Evolutionary conservation across 306 rosid species (phyloP).

Genomic region (Casuarina glauca): DNA sequence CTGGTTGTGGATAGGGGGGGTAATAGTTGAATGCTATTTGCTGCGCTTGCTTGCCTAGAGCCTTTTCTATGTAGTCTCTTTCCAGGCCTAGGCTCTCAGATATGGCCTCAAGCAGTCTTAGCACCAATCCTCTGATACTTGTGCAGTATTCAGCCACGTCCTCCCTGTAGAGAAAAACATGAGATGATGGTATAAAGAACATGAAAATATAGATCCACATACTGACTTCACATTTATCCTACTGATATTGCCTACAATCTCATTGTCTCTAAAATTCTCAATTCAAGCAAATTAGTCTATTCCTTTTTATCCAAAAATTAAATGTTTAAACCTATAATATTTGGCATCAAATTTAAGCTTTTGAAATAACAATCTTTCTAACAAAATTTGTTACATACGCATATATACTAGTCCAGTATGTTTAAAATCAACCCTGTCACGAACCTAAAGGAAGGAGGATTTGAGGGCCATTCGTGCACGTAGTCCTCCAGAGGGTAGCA

Average conservation of each 20-base stretch:
- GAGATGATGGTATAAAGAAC: no score
- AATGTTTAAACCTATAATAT: no score
- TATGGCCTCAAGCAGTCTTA: constrained; percentile 42
- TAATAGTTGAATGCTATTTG: constrained; percentile 62
- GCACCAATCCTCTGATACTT: constrained; percentile 37
- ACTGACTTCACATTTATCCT: no score
- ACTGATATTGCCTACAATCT: no score
- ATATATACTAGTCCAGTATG: neutral
- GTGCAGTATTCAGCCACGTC: constrained; percentile 40
- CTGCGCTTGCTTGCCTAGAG: constrained; percentile 48
- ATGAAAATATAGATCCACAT: no score
- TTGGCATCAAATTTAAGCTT: no score
- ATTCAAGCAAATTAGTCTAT: no score
- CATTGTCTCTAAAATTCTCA: no score
- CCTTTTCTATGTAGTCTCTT: constrained; percentile 23
- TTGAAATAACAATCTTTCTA: no score
- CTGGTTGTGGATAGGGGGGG: constrained; percentile 56
- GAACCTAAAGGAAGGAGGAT: constrained; percentile 49
- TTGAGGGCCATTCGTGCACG: constrained; percentile 50
- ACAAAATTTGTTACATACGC: no score
- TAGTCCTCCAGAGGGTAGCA: constrained; percentile 47
- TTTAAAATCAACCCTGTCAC: neutral
- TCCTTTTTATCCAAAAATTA: no score
- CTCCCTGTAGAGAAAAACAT: no score
- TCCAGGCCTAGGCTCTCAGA: constrained; percentile 51